Percentiles rank a stretch among this genome's conserved stretches.
Conservation (phyloP, 371 early-diverging fungal genomes). For the Coemansia sp. region DNA sequence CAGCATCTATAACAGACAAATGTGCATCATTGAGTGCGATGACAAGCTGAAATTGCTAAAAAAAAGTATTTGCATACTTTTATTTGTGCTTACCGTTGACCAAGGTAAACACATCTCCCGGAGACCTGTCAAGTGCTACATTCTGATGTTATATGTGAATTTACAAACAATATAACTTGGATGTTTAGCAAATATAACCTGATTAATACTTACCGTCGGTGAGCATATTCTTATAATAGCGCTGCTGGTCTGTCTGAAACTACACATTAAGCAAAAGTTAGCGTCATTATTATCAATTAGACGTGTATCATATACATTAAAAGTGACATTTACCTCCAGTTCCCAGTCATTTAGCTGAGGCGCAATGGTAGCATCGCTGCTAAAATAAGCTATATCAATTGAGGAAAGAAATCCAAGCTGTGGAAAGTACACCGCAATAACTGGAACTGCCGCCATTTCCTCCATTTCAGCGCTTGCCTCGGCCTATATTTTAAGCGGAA, state of each 20-base stretch:
- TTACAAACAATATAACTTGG: background rate
- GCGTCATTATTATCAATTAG: background rate
- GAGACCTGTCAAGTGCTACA: slow-evolving; percentile 28
- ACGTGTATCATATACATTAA: background rate
- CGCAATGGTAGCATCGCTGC: background rate
- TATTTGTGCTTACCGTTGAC: slow-evolving; percentile 24
- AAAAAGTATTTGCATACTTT: background rate
- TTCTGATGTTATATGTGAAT: no score
- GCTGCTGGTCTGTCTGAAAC: slow-evolving; percentile 45
- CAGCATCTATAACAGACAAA: slow-evolving; percentile 34
- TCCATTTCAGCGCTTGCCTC: slow-evolving; percentile 29
- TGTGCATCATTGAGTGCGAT: background rate
- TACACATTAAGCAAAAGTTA: background rate
- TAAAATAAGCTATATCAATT: slow-evolving; percentile 11
- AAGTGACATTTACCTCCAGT: slow-evolving; percentile 11
- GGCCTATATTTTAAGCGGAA: slow-evolving; percentile 10
- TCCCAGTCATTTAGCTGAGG: slow-evolving; percentile 13
- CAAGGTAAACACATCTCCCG: slow-evolving; percentile 40
- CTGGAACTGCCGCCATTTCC: slow-evolving; percentile 16
- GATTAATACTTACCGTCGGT: slow-evolving; percentile 15
- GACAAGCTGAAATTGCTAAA: background rate
- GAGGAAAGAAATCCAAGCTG: slow-evolving; percentile 49
- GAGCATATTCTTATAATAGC: slow-evolving; percentile 38
- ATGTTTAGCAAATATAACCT: background rate
- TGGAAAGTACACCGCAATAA: slow-evolving; percentile 41